Evolutionary conservation across 2,329 filamentous ascomycete genomes (phyloP).

Genomic region (Colletotrichum lindemuthianum): DNA sequence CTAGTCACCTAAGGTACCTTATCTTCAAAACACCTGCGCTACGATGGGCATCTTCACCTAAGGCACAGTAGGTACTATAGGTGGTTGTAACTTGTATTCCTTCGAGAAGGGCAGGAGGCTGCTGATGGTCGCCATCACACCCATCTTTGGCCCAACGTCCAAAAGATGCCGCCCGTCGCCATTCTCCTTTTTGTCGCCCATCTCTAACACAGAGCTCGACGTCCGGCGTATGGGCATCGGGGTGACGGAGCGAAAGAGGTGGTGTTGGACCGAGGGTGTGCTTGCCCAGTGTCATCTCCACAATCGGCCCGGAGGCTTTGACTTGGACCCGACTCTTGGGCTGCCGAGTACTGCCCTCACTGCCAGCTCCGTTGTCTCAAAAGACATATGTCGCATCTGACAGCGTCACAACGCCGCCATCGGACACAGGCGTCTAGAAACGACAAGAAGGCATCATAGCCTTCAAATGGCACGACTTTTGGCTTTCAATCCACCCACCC

Average conservation of each 20-base stretch:
- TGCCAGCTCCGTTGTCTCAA: neutral
- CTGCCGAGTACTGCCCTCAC: neutral
- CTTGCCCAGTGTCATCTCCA: slow-evolving; percentile 28
- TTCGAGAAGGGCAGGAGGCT: slow-evolving; percentile 25
- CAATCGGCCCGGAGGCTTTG: slow-evolving; percentile 20
- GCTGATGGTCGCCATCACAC: slow-evolving; percentile 2
- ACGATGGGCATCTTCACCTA: no score
- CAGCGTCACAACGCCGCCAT: neutral
- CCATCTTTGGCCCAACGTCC: neutral
- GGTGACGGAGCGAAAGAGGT: no score
- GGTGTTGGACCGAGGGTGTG: neutral
- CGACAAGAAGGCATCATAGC: slow-evolving; percentile 16
- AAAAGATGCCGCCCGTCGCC: slow-evolving; percentile 18
- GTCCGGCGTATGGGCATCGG: no score
- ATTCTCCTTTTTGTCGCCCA: neutral
- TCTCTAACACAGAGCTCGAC: no score
- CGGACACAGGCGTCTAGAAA: neutral
- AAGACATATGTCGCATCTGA: slow-evolving; percentile 4
- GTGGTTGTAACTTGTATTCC: neutral
- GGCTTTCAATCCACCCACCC: neutral
- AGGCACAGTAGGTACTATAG: neutral
- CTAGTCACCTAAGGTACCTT: no score
- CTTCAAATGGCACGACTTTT: slow-evolving; percentile 3
- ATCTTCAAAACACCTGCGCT: no score
- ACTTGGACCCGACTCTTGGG: slow-evolving; percentile 1